Evolutionary conservation across 495 filamentous ascomycete species (phyloP).

Genomic region (Evansstolkia leycettana): DNA sequence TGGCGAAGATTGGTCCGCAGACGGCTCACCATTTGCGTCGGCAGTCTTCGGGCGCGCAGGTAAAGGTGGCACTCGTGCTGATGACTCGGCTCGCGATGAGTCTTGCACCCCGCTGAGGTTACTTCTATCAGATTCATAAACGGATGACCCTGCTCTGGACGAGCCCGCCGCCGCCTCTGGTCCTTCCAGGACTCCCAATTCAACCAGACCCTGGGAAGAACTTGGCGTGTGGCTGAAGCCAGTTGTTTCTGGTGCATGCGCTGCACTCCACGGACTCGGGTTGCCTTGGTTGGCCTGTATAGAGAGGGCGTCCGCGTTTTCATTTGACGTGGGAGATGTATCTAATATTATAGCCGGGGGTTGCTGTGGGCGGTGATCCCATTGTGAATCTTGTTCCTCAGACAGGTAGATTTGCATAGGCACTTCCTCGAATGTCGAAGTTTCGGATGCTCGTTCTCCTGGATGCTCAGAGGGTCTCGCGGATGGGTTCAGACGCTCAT

Average conservation of each 20-base stretch:
- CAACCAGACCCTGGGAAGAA: conserved; percentile 29
- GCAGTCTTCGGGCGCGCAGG: not conserved
- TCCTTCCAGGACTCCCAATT: conserved; percentile 14
- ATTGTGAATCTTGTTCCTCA: not conserved
- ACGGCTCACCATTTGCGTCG: not conserved
- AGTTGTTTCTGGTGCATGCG: conserved; percentile 12
- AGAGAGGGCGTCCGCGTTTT: not conserved
- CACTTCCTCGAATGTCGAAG: not conserved
- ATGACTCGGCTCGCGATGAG: conserved; percentile 1
- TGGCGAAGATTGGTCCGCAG: not conserved
- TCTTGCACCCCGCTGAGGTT: not conserved
- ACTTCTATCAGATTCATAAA: conserved; percentile 7
- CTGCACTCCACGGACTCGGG: conserved; percentile 8
- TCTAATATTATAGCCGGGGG: conserved; percentile 8
- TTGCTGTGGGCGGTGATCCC: not conserved
- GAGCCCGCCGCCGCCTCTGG: conserved; percentile 4
- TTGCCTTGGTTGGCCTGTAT: conserved; percentile 5
- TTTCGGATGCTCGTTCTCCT: not conserved
- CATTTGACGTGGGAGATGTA: conserved; percentile 1
- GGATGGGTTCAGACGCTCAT: conserved; percentile 5
- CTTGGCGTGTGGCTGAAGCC: conserved; percentile 18
- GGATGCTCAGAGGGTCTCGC: not conserved
- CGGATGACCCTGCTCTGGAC: conserved; percentile 4
- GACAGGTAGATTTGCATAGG: not conserved
- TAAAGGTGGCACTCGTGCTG: conserved; percentile 3